Conservation (phyloP, 805 yeast genomes). For the Starmerella potacharoeniae region DNA sequence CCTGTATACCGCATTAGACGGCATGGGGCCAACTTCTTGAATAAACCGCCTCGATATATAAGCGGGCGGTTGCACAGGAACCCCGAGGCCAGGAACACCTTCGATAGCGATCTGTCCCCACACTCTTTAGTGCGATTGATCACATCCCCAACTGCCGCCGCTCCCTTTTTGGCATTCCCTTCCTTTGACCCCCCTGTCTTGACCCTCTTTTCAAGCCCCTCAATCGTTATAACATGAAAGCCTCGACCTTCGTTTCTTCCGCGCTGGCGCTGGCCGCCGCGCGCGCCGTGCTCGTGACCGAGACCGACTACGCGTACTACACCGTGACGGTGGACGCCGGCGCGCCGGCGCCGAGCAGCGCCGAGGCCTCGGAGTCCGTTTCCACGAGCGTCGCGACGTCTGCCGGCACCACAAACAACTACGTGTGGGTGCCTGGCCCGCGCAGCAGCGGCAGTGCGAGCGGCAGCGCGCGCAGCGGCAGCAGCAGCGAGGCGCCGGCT, state of each 20-base stretch:
- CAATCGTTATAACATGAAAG: not conserved
- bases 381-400: not conserved
- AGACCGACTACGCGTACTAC: slow-evolving; percentile 20
- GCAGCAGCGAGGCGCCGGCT: not conserved
- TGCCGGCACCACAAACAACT: not conserved
- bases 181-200: too few relatives aligned
- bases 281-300: slow-evolving; percentile 19
- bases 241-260: slow-evolving; percentile 8
- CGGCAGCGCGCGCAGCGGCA: not conserved
- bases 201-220: not conserved
- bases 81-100: not conserved
- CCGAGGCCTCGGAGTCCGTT: not conserved
- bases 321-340: slow-evolving; percentile 18
- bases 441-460: not conserved
- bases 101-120: not conserved
- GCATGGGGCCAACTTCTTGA: not conserved
- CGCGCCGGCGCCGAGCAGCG: slow-evolving; percentile 1
- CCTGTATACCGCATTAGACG: not conserved
- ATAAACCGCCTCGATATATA: not conserved
- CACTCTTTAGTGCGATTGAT: not conserved
- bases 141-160: not conserved
- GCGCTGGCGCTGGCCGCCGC: slow-evolving; percentile 14
- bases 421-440: not conserved
- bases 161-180: not conserved
- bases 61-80: not conserved